These are phyloP conservation scores for Pulicaria dysenterica DNA, from an alignment of 129 eudicot genomes.

Conservation along the genomic window DNA sequence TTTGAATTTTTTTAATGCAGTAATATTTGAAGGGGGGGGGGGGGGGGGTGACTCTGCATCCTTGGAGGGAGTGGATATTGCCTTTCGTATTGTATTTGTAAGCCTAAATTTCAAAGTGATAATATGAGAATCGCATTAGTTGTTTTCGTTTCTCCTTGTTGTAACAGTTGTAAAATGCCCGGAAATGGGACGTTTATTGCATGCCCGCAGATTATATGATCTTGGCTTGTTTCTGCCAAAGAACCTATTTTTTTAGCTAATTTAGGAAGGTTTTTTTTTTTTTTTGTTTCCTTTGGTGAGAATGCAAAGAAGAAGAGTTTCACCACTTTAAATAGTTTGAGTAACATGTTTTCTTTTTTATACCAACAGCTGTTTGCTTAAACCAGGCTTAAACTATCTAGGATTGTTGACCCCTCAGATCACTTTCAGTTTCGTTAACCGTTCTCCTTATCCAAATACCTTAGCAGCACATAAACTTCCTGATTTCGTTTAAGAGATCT, in stretches of 20 bases:
- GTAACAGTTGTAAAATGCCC: constrained; percentile 36
- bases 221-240: constrained; percentile 20
- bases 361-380: background rate
- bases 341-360: background rate
- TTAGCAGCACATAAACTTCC: too few species aligned
- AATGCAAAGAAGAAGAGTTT: constrained; percentile 33
- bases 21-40: constrained; percentile 27
- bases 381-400: background rate
- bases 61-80: constrained; percentile 24
- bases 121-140: constrained; percentile 32
- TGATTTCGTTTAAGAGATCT: too few species aligned
- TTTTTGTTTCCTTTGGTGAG: constrained; percentile 21
- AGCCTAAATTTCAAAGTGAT: constrained; percentile 26
- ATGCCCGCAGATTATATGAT: constrained; percentile 27
- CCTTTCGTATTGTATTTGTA: constrained; percentile 40
- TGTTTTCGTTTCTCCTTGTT: constrained; percentile 26
- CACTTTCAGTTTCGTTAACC: too few species aligned
- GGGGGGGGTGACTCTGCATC: constrained; percentile 24
- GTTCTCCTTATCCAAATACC: too few species aligned
- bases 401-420: too few species aligned
- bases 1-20: constrained; percentile 28
- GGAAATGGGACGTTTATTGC: constrained; percentile 24
- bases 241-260: constrained; percentile 22
- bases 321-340: constrained; percentile 7
- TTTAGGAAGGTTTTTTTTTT: constrained; percentile 19